These are phyloP conservation scores for Rhinocladiella similis DNA, from an alignment of 2,329 filamentous ascomycete genomes.

Conservation along the genomic window DNA sequence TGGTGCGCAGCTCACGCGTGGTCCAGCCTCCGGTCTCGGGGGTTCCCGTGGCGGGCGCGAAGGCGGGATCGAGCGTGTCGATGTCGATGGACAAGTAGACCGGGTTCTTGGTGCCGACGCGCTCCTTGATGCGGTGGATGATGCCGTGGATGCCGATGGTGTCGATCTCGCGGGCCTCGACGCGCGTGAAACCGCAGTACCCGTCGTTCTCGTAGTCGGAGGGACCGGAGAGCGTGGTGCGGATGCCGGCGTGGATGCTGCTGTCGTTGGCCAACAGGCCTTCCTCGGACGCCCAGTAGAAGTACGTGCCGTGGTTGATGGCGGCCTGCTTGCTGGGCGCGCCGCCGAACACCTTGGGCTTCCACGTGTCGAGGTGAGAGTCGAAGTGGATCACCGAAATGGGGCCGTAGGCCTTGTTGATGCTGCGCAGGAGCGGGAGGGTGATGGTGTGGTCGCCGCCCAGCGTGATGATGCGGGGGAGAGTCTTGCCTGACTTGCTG, in stretches of 20 bases:
- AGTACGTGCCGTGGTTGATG: slow-evolving; percentile 88
- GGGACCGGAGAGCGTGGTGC: slow-evolving; percentile 75
- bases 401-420: slow-evolving; percentile 66
- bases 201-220: slow-evolving; percentile 84
- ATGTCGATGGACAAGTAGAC: slow-evolving; percentile 86
- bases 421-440: slow-evolving; percentile 55
- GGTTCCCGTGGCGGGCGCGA: slow-evolving; percentile 55
- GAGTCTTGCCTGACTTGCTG: slow-evolving; percentile 70
- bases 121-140: slow-evolving; percentile 72
- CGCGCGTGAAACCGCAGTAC: slow-evolving; percentile 80
- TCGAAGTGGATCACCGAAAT: slow-evolving; percentile 66
- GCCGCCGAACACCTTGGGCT: slow-evolving; percentile 83
- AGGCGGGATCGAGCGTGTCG: slow-evolving; percentile 82
- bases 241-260: slow-evolving; percentile 85
- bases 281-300: slow-evolving; percentile 78
- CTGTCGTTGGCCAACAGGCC: slow-evolving; percentile 77
- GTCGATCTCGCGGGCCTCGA: slow-evolving; percentile 72
- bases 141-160: slow-evolving; percentile 71
- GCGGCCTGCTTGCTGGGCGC: slow-evolving; percentile 72
- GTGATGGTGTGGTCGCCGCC: slow-evolving; percentile 48
- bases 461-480: slow-evolving; percentile 79
- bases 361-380: slow-evolving; percentile 65
- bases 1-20: slow-evolving; percentile 59
- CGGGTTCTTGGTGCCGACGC: slow-evolving; percentile 70
- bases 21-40: slow-evolving; percentile 64